phyloP scores from a whole-genome alignment of 257 asterid species.

The Solanum bulbocastanum region DNA sequence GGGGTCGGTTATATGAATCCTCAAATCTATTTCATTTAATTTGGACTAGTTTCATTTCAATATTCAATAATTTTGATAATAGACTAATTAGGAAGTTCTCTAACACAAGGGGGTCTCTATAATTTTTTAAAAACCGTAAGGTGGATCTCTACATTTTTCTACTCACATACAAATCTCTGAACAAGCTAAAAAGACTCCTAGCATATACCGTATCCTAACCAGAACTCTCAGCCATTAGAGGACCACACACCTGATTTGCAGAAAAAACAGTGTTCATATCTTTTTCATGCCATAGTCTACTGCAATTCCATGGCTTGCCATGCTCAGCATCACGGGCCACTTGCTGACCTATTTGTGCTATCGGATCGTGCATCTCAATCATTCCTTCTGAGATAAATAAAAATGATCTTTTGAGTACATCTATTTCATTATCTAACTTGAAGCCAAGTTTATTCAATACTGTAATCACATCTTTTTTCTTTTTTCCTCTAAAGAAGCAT shows the following conservation, averaged over 20 bases:
- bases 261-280: neutral
- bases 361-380: neutral
- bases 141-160: neutral
- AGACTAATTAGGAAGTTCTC: neutral
- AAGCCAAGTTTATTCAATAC: neutral
- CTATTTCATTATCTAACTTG: neutral
- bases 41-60: too few relatives aligned
- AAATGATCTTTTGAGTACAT: neutral
- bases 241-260: neutral
- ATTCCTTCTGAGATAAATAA: neutral
- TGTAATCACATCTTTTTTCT: neutral
- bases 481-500: neutral
- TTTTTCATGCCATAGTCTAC: neutral
- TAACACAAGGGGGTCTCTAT: neutral
- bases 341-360: neutral
- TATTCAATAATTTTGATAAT: too few relatives aligned
- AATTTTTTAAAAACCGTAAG: neutral
- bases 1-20: neutral
- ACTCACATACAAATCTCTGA: neutral
- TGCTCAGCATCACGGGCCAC: neutral
- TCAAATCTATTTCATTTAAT: too few relatives aligned
- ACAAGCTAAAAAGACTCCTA: neutral
- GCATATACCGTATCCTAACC: neutral
- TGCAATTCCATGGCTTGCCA: neutral
- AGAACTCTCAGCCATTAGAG: neutral